phyloP scores from a whole-genome alignment of 169 alveolate genomes.

The Plasmodium chabaudi region DNA sequence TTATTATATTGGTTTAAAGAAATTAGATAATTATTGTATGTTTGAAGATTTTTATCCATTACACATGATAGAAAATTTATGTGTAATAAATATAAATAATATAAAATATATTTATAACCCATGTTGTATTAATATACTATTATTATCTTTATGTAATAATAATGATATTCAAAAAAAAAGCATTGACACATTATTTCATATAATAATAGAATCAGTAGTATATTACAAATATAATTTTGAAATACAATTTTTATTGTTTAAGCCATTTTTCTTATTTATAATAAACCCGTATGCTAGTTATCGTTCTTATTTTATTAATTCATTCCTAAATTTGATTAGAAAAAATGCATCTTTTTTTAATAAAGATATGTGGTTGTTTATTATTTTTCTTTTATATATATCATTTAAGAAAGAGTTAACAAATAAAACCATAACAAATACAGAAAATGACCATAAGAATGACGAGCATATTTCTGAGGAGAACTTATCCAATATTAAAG shows the following conservation, averaged over 20 bases:
- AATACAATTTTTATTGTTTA: slow-evolving; percentile 57
- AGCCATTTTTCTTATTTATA: slow-evolving; percentile 66
- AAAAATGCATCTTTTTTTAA: slow-evolving; percentile 71
- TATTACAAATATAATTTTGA: slow-evolving; percentile 54
- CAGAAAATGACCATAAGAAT: not conserved
- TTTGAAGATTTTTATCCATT: slow-evolving; percentile 77
- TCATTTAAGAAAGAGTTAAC: slow-evolving; percentile 63
- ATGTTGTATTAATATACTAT: slow-evolving; percentile 57
- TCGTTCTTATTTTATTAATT: slow-evolving; percentile 44
- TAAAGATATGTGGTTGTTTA: slow-evolving; percentile 57
- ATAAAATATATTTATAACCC: slow-evolving; percentile 55
- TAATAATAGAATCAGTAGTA: slow-evolving; percentile 54
- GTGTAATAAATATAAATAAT: slow-evolving; percentile 53
- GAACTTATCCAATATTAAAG: slow-evolving; percentile 58
- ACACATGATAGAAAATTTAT: slow-evolving; percentile 68
- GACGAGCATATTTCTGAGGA: slow-evolving; percentile 31
- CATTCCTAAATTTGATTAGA: slow-evolving; percentile 60
- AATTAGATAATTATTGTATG: slow-evolving; percentile 60
- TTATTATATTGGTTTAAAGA: slow-evolving; percentile 47
- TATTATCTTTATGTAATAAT: slow-evolving; percentile 67
- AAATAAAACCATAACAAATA: slow-evolving; percentile 21
- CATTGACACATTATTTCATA: slow-evolving; percentile 60
- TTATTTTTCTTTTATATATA: slow-evolving; percentile 60
- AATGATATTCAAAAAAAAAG: slow-evolving; percentile 71
- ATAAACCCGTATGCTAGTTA: slow-evolving; percentile 60